phyloP scores from a whole-genome alignment of 2,329 filamentous ascomycete species.

The Cryphonectria parasitica region DNA sequence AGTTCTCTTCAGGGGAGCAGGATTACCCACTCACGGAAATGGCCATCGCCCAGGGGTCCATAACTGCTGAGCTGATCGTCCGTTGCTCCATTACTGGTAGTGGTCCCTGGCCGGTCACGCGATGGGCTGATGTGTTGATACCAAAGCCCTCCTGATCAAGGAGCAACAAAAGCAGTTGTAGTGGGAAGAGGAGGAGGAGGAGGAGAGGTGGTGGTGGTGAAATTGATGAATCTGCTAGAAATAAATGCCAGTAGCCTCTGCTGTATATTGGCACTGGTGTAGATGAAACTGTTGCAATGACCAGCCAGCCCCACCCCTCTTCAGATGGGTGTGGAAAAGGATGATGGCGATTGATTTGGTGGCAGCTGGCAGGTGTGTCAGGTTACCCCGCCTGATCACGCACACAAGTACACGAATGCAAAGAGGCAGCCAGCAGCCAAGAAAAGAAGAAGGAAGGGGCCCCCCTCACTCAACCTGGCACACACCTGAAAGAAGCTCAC shows the following conservation, averaged over 20 bases:
- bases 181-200: background rate
- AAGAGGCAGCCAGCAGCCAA: conserved; percentile 11
- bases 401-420: background rate
- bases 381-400: conserved; percentile 13
- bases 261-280: background rate
- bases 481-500: conserved; percentile 16
- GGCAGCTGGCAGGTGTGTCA: background rate
- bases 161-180: background rate
- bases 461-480: background rate
- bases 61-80: conserved; percentile 17
- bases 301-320: background rate
- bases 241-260: background rate
- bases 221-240: background rate
- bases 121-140: conserved; percentile 21
- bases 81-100: background rate
- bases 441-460: conserved; percentile 10
- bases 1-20: background rate
- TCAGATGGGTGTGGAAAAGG: background rate
- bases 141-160: background rate
- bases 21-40: background rate
- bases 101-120: conserved; percentile 21
- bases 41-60: background rate
- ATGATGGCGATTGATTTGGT: background rate
- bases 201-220: background rate
- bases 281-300: background rate